phyloP scores from a whole-genome alignment of 768 basidiomycete genomes.

The Rhizopogon vinicolor region DNA sequence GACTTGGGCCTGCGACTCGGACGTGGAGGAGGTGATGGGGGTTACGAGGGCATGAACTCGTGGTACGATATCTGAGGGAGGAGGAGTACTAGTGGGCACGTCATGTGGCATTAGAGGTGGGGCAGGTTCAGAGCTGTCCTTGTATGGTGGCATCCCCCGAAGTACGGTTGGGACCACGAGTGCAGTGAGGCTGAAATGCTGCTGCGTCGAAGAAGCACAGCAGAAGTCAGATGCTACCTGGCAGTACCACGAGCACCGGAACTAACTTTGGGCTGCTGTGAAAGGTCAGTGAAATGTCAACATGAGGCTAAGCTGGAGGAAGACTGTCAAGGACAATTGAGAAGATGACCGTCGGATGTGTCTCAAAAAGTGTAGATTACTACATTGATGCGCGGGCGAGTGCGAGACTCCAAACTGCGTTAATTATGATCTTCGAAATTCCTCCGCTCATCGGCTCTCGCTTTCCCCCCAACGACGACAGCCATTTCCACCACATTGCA shows the following conservation, averaged over 20 bases:
- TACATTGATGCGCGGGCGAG: neutral
- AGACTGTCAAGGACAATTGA: neutral
- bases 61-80: neutral
- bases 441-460: neutral
- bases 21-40: slow-evolving; percentile 3
- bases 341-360: neutral
- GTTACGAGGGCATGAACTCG: neutral
- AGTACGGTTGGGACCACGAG: neutral
- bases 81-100: too few species aligned
- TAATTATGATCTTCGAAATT: neutral
- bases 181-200: too few species aligned
- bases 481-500: too few species aligned
- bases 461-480: too few species aligned
- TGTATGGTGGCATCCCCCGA: too few species aligned
- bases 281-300: neutral
- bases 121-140: neutral
- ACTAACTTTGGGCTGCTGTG: neutral
- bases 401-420: neutral
- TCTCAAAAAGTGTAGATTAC: slow-evolving; percentile 7
- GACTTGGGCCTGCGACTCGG: slow-evolving; percentile 26
- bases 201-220: too few species aligned
- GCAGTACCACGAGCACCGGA: neutral
- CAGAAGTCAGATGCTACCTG: neutral
- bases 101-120: too few species aligned
- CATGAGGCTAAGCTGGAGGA: neutral